phyloP scores from a whole-genome alignment of 305 asterid genomes.

The Lippia alba region DNA sequence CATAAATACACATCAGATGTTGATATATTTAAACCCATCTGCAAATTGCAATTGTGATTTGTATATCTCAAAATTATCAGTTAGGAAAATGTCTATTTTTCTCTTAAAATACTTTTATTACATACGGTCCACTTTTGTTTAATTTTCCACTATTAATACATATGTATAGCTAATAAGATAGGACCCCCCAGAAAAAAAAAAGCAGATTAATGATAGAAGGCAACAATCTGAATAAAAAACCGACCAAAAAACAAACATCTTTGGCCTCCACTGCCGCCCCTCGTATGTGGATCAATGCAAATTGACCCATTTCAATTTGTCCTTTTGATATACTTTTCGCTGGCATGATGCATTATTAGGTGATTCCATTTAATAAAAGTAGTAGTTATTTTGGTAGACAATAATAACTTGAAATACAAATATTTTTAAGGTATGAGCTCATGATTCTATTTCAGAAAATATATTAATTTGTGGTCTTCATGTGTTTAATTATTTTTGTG shows the following conservation, averaged over 20 bases:
- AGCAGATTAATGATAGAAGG: slow-evolving; percentile 20
- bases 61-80: neutral
- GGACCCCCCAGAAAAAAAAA: slow-evolving; percentile 1
- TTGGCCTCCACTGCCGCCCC: slow-evolving; percentile 57
- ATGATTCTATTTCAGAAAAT: neutral
- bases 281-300: slow-evolving; percentile 40
- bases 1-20: slow-evolving; percentile 31
- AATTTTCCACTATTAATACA: slow-evolving; percentile 4
- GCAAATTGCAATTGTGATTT: slow-evolving; percentile 20
- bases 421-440: neutral
- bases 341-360: slow-evolving; percentile 3
- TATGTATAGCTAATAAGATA: neutral
- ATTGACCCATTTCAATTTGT: slow-evolving; percentile 7
- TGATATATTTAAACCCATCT: slow-evolving; percentile 23
- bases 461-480: neutral
- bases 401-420: neutral
- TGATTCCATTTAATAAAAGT: neutral
- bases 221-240: slow-evolving; percentile 38
- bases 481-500: neutral
- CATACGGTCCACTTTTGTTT: slow-evolving; percentile 9
- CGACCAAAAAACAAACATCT: slow-evolving; percentile 42
- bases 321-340: neutral
- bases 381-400: neutral
- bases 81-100: slow-evolving; percentile 35
- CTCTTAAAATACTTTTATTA: neutral